Base-by-base conservation (phyloP, 2,329 filamentous ascomycete genomes). In the Curvularia verruculosa region DNA sequence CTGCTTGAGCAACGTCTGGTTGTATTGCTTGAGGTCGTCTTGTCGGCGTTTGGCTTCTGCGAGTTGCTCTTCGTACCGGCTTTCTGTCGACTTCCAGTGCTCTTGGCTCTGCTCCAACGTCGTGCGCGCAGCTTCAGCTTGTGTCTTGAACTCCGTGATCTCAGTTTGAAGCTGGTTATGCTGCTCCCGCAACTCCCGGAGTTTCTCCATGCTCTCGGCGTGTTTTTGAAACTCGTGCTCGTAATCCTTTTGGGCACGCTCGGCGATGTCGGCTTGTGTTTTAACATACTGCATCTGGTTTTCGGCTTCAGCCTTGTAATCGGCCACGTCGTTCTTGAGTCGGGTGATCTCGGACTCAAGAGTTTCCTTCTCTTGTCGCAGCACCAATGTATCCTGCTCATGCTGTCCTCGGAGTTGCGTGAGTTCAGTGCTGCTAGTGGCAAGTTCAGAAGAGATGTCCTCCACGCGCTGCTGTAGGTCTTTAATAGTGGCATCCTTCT, bases 171-270 rank as follows among this genome's bases (percentile, higher is more conserved):
- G 79, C 65, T 91, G 82, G 69, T 96, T 95, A 76, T 90, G 85
- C 63, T 98, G 92, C 3, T 83, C 82, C 49, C 95, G 90, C 47
- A 96, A 82, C 51, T 83, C 83, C 66, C 96, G 92, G 13, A 97
- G 82, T 34, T 87, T 85, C 77, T 92, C 93, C 12, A 94, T 91
- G n/a, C 94, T 95, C 64, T 97, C 92, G 1, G 93, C 94, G 77
- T 99, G 95, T 79, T 95, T 97, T 69, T 96, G 85, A 10, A 99
- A 84, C 75, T 99, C 95, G 61, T 88, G 88, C 75, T 99, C 96
- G 72, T 99, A 99, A 66, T 95, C 93, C 72, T 96, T 89, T 74
- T 99, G 95, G 3, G 95, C 92, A 75, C 92, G 90, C 51, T 92
- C 88, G 2, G 95, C 92, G 69, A 99, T 98, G 43, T 96, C 90